Percentiles rank a stretch among this genome's conserved stretches.
These are phyloP conservation scores for Leishmania turanica DNA, from an alignment of 208 protist species.

Conservation along the genomic window DNA sequence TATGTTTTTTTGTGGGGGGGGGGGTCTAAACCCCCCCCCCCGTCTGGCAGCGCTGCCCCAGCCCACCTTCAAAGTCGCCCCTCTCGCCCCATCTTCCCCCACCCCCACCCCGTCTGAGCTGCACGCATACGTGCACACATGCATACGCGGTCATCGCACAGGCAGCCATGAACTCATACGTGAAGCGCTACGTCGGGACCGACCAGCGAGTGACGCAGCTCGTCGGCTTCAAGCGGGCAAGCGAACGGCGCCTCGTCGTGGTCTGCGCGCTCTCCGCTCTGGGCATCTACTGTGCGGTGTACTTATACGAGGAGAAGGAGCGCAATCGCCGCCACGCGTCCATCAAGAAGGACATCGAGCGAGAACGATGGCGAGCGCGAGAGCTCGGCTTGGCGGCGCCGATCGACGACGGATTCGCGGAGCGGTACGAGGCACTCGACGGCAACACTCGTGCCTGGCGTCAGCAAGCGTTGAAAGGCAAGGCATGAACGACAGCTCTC, in stretches of 20 bases:
- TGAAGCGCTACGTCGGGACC: conserved; percentile 44
- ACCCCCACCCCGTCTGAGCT: background rate
- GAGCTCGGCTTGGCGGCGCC: conserved; percentile 58
- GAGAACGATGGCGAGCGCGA: conserved; percentile 74
- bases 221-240: conserved; percentile 54
- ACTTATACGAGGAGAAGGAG: conserved; percentile 65
- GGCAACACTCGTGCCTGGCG: conserved; percentile 7
- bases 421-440: conserved; percentile 36
- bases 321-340: conserved; percentile 54
- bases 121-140: background rate
- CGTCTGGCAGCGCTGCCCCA: background rate
- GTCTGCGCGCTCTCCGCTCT: conserved; percentile 31
- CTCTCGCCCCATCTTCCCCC: background rate
- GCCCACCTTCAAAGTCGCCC: background rate
- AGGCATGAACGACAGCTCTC: background rate
- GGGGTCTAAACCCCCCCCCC: background rate
- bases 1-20: no score
- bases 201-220: conserved; percentile 37
- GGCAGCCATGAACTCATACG: conserved; percentile 65
- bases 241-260: conserved; percentile 54
- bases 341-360: conserved; percentile 83
- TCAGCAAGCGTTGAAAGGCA: background rate
- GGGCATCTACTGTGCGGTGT: conserved; percentile 54
- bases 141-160: background rate
- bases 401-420: conserved; percentile 70